Percentiles rank a stretch among this genome's conserved stretches.
Evolutionary conservation across 371 early-diverging fungal genomes (phyloP).

Genomic region (Capniomyces stellatus): DNA sequence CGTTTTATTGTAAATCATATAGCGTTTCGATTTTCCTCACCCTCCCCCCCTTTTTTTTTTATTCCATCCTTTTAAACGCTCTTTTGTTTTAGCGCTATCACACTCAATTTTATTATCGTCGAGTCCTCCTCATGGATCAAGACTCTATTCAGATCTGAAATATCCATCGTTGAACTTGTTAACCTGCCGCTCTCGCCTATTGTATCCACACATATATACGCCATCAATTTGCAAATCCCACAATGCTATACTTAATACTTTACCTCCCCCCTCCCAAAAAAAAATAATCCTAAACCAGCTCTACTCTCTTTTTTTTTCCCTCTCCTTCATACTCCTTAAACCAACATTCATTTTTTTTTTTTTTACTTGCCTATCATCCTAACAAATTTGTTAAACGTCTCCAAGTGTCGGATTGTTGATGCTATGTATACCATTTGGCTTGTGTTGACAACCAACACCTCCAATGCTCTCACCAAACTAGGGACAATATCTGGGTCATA

Average conservation of each 20-base stretch:
- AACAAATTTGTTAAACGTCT: conserved; percentile 1
- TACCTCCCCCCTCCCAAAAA: too few relatives aligned
- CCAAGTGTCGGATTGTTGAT: not conserved
- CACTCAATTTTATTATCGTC: not conserved
- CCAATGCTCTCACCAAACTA: not conserved
- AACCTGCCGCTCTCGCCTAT: not conserved
- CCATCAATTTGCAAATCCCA: not conserved
- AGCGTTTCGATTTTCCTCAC: too few relatives aligned
- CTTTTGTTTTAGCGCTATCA: not conserved
- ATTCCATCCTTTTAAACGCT: too few relatives aligned
- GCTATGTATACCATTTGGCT: conserved; percentile 2
- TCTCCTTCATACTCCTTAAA: not conserved
- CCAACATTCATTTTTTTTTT: not conserved
- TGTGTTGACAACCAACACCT: not conserved
- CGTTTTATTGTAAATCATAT: too few relatives aligned
- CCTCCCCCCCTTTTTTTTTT: too few relatives aligned
- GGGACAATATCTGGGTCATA: conserved; percentile 2
- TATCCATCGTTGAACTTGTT: not conserved
- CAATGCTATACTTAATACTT: too few relatives aligned
- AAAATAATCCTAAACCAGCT: too few relatives aligned
- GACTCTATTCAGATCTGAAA: not conserved
- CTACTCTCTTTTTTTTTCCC: too few relatives aligned
- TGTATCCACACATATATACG: not conserved
- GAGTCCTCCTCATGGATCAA: not conserved
- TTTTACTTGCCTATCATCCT: not conserved